Conservation (phyloP, 306 rosid species). For the Oemleria cerasiformis region DNA sequence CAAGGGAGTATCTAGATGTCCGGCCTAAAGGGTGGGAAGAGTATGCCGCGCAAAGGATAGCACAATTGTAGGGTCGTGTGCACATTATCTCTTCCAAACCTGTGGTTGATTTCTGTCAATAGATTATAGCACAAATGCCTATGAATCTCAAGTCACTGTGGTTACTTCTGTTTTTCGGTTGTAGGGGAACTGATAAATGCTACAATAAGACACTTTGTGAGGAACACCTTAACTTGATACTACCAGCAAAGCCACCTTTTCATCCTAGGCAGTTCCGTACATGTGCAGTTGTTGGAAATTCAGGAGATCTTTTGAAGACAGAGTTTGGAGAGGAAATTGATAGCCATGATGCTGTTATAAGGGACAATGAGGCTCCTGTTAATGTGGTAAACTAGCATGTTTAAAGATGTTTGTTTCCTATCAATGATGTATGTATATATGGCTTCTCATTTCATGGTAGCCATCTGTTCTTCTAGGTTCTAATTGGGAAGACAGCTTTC, state of each 20-base stretch:
- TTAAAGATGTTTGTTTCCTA: not conserved
- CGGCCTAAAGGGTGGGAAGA: conserved; percentile 93
- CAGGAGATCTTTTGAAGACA: conserved; percentile 92
- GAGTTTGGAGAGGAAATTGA: conserved; percentile 86
- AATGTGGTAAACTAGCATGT: conserved; percentile 53
- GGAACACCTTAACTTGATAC: conserved; percentile 76
- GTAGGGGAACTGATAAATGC: conserved; percentile 75
- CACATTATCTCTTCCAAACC: not conserved
- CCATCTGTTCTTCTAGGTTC: not conserved
- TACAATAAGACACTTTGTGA: conserved; percentile 76
- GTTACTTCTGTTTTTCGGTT: conserved; percentile 19
- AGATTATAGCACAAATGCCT: conserved; percentile 7
- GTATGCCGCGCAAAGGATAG: conserved; percentile 86
- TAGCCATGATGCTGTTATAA: conserved; percentile 82
- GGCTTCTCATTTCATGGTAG: not conserved
- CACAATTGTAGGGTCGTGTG: conserved; percentile 64
- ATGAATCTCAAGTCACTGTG: conserved; percentile 13
- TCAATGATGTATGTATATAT: not conserved
- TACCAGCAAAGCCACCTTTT: conserved; percentile 88
- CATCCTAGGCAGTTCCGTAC: conserved; percentile 76
- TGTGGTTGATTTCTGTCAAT: conserved; percentile 15
- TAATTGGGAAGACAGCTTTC: not conserved
- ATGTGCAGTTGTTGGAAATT: conserved; percentile 98
- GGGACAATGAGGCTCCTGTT: conserved; percentile 98
- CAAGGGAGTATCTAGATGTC: conserved; percentile 84